Conservation (phyloP, 148 eudicot species). For the Diospyros kaki region DNA sequence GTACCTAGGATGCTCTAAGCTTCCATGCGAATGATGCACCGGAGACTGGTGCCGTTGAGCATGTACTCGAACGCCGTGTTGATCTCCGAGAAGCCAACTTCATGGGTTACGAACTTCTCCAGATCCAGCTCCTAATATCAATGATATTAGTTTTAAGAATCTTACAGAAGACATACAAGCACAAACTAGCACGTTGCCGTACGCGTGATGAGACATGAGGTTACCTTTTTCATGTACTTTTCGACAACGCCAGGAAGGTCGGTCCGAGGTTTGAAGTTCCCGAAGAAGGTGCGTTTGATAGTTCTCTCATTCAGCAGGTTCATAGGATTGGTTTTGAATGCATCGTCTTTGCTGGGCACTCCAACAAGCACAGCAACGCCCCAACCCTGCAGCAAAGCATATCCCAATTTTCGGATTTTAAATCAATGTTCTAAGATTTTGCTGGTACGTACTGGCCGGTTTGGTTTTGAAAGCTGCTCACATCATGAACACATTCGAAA, state of each 20-base stretch:
- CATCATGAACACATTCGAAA: slow-evolving; percentile 28
- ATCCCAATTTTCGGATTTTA: not conserved
- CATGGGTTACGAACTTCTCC: slow-evolving; percentile 59
- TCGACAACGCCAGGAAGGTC: slow-evolving; percentile 51
- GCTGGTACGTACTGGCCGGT: too few relatives aligned
- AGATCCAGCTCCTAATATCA: slow-evolving; percentile 32
- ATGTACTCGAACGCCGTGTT: slow-evolving; percentile 60
- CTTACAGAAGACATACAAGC: too few relatives aligned
- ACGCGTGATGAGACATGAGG: not conserved
- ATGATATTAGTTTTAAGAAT: not conserved
- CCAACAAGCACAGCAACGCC: slow-evolving; percentile 61
- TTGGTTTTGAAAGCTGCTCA: slow-evolving; percentile 11
- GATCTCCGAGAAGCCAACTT: slow-evolving; percentile 42
- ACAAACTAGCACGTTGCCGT: too few relatives aligned
- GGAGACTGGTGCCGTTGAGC: slow-evolving; percentile 45
- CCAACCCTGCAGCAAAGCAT: slow-evolving; percentile 35
- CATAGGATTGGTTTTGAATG: slow-evolving; percentile 43
- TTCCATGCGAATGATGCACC: slow-evolving; percentile 60
- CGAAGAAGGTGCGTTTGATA: slow-evolving; percentile 51
- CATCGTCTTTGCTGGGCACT: slow-evolving; percentile 50
- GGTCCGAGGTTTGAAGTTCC: slow-evolving; percentile 44
- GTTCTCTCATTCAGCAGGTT: slow-evolving; percentile 47
- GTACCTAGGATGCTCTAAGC: too few relatives aligned
- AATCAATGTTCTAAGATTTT: not conserved
- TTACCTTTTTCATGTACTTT: slow-evolving; percentile 64